Percentiles rank a stretch among this genome's conserved stretches.
Conservation (phyloP, 2,329 filamentous ascomycete species). For the Paecilomyces dactylethromorphus region DNA sequence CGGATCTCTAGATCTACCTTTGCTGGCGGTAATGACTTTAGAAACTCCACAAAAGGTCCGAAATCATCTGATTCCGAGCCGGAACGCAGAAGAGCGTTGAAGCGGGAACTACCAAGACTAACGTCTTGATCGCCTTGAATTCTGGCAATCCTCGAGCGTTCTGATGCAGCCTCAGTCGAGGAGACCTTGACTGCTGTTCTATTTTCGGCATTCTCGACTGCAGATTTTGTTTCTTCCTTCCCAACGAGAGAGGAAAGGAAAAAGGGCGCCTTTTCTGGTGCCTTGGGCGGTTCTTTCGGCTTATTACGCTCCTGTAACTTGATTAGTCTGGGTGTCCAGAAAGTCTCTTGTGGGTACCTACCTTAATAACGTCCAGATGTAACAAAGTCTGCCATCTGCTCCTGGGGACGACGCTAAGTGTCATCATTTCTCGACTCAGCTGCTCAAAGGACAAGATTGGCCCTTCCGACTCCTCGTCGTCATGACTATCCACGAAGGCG, state of each 20-base stretch:
- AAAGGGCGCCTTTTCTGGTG: constrained; percentile 90
- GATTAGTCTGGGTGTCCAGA: constrained; percentile 1
- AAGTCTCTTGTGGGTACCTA: constrained; percentile 12
- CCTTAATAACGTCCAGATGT: constrained; percentile 79
- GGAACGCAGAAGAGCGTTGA: constrained; percentile 44
- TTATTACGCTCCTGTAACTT: constrained; percentile 71
- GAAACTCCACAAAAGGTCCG: constrained; percentile 63
- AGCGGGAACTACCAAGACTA: constrained; percentile 22
- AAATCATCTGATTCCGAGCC: constrained; percentile 52
- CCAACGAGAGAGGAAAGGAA: constrained; percentile 60
- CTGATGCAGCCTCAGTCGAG: constrained; percentile 32
- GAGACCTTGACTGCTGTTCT: constrained; percentile 17
- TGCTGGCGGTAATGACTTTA: constrained; percentile 75
- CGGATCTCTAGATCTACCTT: constrained; percentile 87
- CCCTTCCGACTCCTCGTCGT: constrained; percentile 43
- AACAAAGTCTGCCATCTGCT: constrained; percentile 91
- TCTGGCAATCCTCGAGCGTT: constrained; percentile 62
- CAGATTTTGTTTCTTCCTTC: constrained; percentile 15
- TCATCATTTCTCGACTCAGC: constrained; percentile 75
- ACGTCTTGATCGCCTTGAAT: constrained; percentile 48
- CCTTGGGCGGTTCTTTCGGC: constrained; percentile 83
- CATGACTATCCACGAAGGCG: constrained; percentile 57
- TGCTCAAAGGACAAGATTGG: constrained; percentile 62
- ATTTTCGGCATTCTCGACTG: constrained; percentile 21
- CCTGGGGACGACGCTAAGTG: constrained; percentile 81